Evolutionary conservation across 1,284 basidiomycete species (phyloP).

Genomic region (Marasmius fiardii): DNA sequence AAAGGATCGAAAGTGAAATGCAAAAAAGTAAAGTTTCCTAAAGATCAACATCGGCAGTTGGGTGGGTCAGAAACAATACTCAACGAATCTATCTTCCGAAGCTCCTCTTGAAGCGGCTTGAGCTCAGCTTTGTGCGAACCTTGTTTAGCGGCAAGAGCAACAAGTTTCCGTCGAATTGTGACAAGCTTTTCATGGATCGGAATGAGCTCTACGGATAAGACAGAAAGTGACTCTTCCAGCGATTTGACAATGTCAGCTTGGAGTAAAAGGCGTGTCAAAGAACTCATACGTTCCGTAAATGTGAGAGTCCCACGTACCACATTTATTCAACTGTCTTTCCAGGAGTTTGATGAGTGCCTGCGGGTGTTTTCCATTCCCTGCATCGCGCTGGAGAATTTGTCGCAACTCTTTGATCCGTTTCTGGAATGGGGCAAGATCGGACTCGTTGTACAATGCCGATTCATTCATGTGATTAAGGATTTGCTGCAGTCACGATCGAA

Average conservation of each 20-base stretch:
- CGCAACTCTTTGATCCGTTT: constrained; percentile 77
- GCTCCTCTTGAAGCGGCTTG: constrained; percentile 88
- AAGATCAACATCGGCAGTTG: constrained; percentile 15
- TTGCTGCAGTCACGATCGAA: constrained; percentile 56
- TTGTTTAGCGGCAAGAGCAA: constrained; percentile 84
- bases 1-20: constrained; percentile 10
- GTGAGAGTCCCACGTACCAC: constrained; percentile 59
- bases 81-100: constrained; percentile 94
- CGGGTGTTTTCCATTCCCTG: constrained; percentile 80
- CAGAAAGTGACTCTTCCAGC: constrained; percentile 80
- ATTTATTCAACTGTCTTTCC: constrained; percentile 88
- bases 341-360: constrained; percentile 88
- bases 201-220: constrained; percentile 83
- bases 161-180: constrained; percentile 84
- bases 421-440: constrained; percentile 84
- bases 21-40: constrained; percentile 3
- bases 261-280: constrained; percentile 13
- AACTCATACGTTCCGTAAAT: neutral
- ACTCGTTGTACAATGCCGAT: constrained; percentile 88
- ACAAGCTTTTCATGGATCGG: constrained; percentile 91
- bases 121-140: constrained; percentile 85
- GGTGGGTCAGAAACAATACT: constrained; percentile 41
- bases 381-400: constrained; percentile 80
- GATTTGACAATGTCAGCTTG: constrained; percentile 75
- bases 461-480: constrained; percentile 93